phyloP scores from a whole-genome alignment of 1,284 basidiomycete genomes.

The Cryptococcus sp. region DNA sequence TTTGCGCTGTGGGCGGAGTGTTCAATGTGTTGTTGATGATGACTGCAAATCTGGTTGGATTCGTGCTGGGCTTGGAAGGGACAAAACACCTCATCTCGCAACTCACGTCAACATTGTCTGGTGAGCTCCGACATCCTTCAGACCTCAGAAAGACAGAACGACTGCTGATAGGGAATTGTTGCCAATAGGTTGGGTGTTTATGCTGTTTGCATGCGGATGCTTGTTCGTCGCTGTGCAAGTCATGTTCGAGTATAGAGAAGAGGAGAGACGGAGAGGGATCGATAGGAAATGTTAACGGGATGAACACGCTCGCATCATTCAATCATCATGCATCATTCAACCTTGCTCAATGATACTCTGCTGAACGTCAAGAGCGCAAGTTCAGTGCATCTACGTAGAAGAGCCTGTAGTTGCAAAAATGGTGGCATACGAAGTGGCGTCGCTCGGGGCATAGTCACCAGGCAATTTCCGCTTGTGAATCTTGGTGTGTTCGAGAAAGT shows the following conservation, averaged over 20 bases:
- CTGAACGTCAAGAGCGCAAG: no score
- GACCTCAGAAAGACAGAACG: not conserved
- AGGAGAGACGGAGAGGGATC: constrained; percentile 47
- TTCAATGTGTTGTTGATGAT: constrained; percentile 89
- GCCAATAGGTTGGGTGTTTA: constrained; percentile 66
- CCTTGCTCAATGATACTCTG: no score
- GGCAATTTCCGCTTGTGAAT: no score
- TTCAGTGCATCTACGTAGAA: no score
- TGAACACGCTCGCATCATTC: no score
- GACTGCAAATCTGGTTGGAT: constrained; percentile 90
- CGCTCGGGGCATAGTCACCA: no score
- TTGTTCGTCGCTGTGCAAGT: constrained; percentile 83
- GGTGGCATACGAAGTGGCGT: no score
- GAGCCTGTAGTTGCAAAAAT: no score
- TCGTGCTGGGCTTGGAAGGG: constrained; percentile 88
- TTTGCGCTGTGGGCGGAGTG: constrained; percentile 80
- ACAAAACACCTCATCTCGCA: constrained; percentile 68
- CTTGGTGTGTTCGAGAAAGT: no score
- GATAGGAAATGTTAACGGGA: constrained; percentile 41
- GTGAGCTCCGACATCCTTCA: constrained; percentile 52
- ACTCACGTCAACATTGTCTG: constrained; percentile 67
- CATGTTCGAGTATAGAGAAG: constrained; percentile 87
- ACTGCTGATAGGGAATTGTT: not conserved
- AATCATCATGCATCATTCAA: no score
- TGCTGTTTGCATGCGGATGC: constrained; percentile 63